Conservation (phyloP, 2,329 filamentous ascomycete species). For the Allantophomopsis lycopodina region DNA sequence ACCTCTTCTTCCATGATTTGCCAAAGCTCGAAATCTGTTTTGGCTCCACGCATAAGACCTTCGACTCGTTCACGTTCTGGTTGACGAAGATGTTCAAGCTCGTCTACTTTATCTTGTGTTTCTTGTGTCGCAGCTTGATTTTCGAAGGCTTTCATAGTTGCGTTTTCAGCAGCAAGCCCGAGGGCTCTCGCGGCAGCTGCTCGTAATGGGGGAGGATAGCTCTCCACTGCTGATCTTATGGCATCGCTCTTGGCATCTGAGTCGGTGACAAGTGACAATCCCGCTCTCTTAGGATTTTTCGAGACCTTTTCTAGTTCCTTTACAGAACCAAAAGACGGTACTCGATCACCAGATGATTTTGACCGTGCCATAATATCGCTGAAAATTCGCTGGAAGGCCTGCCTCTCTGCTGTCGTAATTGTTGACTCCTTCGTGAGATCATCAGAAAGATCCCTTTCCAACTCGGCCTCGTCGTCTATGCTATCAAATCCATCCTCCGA, state of each 20-base stretch:
- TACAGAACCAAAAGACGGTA: not conserved
- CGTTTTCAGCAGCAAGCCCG: constrained; percentile 7
- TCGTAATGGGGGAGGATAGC: constrained; percentile 16
- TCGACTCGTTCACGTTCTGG: constrained; percentile 38
- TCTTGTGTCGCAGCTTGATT: not conserved
- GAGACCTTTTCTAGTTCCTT: constrained; percentile 2
- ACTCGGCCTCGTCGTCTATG: no score
- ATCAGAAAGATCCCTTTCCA: no score
- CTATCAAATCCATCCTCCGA: no score
- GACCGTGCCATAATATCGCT: constrained; percentile 34
- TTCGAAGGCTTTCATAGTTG: constrained; percentile 3
- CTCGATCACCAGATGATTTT: constrained; percentile 9
- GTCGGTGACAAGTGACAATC: not conserved
- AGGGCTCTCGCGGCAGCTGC: constrained; percentile 16
- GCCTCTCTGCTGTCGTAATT: constrained; percentile 39
- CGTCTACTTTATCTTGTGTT: constrained; percentile 2
- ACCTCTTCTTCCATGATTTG: constrained; percentile 51
- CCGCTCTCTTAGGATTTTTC: not conserved
- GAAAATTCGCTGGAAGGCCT: constrained; percentile 39
- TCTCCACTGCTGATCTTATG: constrained; percentile 8
- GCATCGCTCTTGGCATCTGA: no score
- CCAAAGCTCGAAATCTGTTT: constrained; percentile 54
- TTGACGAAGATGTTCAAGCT: constrained; percentile 16
- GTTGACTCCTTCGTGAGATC: constrained; percentile 23
- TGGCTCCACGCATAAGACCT: constrained; percentile 34